These are phyloP conservation scores for Serendipita sp. DNA, from an alignment of 768 basidiomycete genomes.

Conservation along the genomic window DNA sequence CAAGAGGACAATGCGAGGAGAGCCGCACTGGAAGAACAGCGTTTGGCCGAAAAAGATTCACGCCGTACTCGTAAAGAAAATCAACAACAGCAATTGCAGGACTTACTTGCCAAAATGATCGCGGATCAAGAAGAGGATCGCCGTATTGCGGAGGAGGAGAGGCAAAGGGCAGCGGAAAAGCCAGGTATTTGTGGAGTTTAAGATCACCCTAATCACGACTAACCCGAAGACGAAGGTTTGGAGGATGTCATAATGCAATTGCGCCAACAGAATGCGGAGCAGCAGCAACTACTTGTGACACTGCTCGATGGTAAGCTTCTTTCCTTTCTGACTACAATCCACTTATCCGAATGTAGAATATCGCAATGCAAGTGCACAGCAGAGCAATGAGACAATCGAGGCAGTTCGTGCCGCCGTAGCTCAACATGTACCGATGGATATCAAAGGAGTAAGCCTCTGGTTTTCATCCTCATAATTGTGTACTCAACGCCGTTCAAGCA, in stretches of 20 bases:
- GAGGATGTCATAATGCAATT: constrained; percentile 46
- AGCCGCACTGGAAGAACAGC: constrained; percentile 40
- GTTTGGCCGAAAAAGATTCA: constrained; percentile 44
- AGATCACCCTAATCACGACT: constrained; percentile 6
- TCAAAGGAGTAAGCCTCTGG: constrained; percentile 42
- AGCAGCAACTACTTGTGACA: constrained; percentile 35
- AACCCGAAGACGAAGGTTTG: constrained; percentile 25
- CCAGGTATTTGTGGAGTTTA: constrained; percentile 31
- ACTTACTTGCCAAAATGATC: constrained; percentile 23
- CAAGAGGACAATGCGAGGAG: constrained; percentile 42
- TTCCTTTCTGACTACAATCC: neutral
- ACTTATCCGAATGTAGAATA: constrained; percentile 9
- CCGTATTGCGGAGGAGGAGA: constrained; percentile 1
- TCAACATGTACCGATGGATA: constrained; percentile 68
- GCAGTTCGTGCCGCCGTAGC: constrained; percentile 55
- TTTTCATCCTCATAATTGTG: neutral
- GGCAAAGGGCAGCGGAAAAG: constrained; percentile 31
- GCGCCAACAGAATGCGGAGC: constrained; percentile 39
- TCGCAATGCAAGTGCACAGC: constrained; percentile 14
- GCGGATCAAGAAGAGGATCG: constrained; percentile 1
- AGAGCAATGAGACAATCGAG: constrained; percentile 49
- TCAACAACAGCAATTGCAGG: constrained; percentile 37
- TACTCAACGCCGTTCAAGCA: constrained; percentile 23
- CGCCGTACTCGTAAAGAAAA: constrained; percentile 43
- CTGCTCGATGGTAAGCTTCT: constrained; percentile 19